Base-by-base conservation (phyloP, 2,329 filamentous ascomycete species). In the Phyllosticta capitalensis region DNA sequence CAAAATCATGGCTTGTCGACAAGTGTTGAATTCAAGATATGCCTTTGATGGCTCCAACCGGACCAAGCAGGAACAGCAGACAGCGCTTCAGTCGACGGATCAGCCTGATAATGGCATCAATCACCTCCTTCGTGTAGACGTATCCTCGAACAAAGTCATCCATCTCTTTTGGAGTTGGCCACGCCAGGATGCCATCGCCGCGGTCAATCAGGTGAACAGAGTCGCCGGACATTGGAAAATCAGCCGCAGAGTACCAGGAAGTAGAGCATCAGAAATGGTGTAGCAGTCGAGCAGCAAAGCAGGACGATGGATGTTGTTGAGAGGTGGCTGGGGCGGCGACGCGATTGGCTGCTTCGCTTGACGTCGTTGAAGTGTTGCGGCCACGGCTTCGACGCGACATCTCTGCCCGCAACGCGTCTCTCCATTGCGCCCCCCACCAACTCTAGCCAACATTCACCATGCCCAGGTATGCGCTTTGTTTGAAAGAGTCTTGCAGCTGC, bases 391-490 rank as follows among this genome's bases (percentile, higher is more conserved):
- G 28, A 52, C 56, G 56, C 56, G 56, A 58, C 38, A 33, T 53
- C 53, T 58, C 50, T 48, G 51, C 30, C 50, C 30, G 50, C 56
- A 53, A 58, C 56, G 56, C 56, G 56, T 54, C 56, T 54, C 56
- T 58, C 50, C 38, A n/a, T n/a, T 45, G 55, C 49, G 55, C 45
- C 49, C 2, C 38, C 28, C 28, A 52, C 20, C 56, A 45, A 45
- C 38, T 19, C 7, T 12, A 45, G 38, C 45, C 62, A 61, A 65
- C 62, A 66, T 52, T 21, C 64, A 72, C 62, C 61, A 74, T 74
- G 71, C 71, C 71, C 38, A 71, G 71, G 71, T 72, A 67, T 33
- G 68, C 6, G 6, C 14, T 6, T 45, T 14, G 20, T 22, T 54
- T 20, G 45, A 28, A n/a, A 52, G 21, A 58, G 21, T 10, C n/a